Conservation (phyloP, 257 asterid genomes). For the Asclepias syriaca region DNA sequence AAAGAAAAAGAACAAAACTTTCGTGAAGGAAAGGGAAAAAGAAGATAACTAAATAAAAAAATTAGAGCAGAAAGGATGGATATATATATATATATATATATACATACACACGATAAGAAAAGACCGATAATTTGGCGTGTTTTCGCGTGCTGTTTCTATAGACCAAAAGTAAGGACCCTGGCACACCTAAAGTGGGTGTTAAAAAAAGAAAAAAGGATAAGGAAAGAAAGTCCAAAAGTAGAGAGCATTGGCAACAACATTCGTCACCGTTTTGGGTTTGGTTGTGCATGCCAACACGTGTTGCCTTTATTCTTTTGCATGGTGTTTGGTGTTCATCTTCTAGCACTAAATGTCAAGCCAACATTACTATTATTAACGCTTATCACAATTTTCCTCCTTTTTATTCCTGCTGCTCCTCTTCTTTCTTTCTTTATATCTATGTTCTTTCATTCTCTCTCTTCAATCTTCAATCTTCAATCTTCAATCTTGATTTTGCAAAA, state of each 20-base stretch:
- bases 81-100: neutral
- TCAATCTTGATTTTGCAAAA: neutral
- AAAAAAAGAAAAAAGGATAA: too few species aligned
- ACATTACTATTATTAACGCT: neutral
- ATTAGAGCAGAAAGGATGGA: too few species aligned
- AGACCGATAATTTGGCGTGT: too few species aligned
- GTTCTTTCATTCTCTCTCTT: neutral
- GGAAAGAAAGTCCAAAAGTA: conserved; percentile 12
- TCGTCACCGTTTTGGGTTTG: conserved; percentile 16
- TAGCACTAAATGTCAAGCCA: conserved; percentile 32
- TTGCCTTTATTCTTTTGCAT: conserved; percentile 39
- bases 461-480: too few species aligned
- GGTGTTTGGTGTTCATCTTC: conserved; percentile 39
- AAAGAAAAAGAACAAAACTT: too few species aligned
- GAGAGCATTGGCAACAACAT: conserved; percentile 7
- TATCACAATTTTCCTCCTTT: neutral
- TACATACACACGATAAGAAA: too few species aligned
- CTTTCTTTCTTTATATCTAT: neutral
- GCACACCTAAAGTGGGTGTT: too few species aligned
- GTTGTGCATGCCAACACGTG: conserved; percentile 49
- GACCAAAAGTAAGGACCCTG: too few species aligned
- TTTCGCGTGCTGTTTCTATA: too few species aligned
- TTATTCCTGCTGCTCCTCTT: neutral
- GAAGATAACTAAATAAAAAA: too few species aligned
- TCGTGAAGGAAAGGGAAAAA: too few species aligned